Evolutionary conservation across 495 filamentous ascomycete genomes (phyloP).

Genomic region (Neurospora sublineolata): DNA sequence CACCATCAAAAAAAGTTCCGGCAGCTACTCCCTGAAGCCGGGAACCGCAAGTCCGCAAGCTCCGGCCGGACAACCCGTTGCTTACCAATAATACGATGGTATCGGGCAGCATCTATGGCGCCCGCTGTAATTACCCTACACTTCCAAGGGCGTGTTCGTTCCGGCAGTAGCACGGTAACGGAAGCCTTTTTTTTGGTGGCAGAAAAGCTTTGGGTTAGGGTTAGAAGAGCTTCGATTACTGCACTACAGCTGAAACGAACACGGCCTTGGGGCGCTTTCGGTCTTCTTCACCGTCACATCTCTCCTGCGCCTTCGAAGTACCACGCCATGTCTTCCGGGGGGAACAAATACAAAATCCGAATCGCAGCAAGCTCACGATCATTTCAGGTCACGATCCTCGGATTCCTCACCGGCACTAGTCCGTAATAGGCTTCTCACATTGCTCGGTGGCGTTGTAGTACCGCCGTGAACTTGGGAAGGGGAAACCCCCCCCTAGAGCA

Average conservation of each 20-base stretch:
- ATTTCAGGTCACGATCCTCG: neutral
- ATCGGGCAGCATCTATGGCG: neutral
- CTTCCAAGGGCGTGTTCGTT: too few species aligned
- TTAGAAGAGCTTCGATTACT: too few species aligned
- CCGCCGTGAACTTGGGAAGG: too few species aligned
- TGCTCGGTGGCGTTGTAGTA: neutral
- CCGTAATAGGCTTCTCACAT: neutral
- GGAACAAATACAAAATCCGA: neutral
- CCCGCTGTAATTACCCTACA: neutral
- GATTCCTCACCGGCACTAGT: neutral
- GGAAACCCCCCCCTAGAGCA: too few species aligned
- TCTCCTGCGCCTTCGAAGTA: neutral
- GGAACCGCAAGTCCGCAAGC: too few species aligned
- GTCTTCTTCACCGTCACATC: neutral
- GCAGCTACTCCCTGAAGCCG: too few species aligned
- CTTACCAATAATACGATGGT: neutral
- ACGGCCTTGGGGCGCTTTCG: neutral
- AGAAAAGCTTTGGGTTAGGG: too few species aligned
- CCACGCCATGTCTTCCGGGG: neutral
- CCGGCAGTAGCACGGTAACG: too few species aligned
- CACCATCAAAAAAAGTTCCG: neutral
- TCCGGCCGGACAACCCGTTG: neutral
- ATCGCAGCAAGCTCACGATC: neutral
- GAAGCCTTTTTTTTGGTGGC: too few species aligned
- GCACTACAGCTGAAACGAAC: too few species aligned